Base-by-base conservation (phyloP, 441 rosid species). In the Daphne laureola region DNA sequence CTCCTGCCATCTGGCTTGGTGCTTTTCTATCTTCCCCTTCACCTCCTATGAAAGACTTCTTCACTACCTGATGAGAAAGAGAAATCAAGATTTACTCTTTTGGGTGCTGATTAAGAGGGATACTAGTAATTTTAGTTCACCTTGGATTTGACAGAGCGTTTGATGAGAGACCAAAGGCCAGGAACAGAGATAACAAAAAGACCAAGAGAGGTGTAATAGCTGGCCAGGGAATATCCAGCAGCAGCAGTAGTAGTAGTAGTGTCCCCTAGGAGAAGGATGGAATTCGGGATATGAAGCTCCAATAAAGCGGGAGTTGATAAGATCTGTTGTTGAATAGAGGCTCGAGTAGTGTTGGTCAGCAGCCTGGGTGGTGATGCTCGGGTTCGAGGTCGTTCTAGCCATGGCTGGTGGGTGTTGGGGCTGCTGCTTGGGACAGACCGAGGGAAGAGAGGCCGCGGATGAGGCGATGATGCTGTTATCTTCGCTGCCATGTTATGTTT, bases 121-220 rank as follows among this genome's bases (percentile, higher is more conserved):
- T 27, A 31, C 40, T 43, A n/a, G n/a, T n/a, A n/a, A n/a, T n/a
- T n/a, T n/a, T n/a, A n/a, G n/a, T 14, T n/a, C 52, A 87, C 96
- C 96, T 87, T 91, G 52, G 98, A 91, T 67, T 91, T 88, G 51
- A 88, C 96, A 49, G 96, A 91, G 68, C 96, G 98, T 69, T 91
- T 91, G 67, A 91, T 91, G 45, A 88, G 96, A 14, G 98, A 91
- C 98, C 96, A 91, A 54, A 91, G 93, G 21, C 98, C 96, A 4
- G 96, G 98, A 61, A 91, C 95, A 41, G 93, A 91, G 47, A 91
- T 76, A 54, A 91, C 89, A 64, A 91, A 91, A 42, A 86, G 85
- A 52, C 96, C 98, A 60, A 86, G 66, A 15, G 98, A 88, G 57
- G 98, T 88, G 72, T 88, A 88, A 57, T 91, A 91, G 81, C 98